phyloP scores from a whole-genome alignment of 1,284 basidiomycete species.

The Paramarasmius palmivorus region DNA sequence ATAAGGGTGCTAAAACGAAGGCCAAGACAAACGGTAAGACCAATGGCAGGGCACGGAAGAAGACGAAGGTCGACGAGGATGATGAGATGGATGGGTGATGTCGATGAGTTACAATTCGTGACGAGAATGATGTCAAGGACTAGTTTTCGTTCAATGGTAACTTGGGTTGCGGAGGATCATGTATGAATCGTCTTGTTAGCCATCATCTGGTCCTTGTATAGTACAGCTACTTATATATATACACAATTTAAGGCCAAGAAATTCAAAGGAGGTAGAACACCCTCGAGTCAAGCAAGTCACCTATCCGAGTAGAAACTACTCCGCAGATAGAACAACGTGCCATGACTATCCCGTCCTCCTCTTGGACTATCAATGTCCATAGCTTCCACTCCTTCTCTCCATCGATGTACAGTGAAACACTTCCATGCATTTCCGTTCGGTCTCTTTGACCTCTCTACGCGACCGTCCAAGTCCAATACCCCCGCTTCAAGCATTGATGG shows the following conservation, averaged over 20 bases:
- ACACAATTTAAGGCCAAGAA: too few relatives aligned
- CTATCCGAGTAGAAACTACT: slow-evolving; percentile 34
- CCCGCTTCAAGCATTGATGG: slow-evolving; percentile 50
- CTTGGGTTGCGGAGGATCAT: too few relatives aligned
- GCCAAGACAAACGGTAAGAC: background rate
- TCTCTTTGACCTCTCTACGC: slow-evolving; percentile 37
- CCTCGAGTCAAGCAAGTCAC: background rate
- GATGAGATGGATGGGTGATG: slow-evolving; percentile 1
- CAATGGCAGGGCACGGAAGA: slow-evolving; percentile 1
- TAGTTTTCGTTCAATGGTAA: too few relatives aligned
- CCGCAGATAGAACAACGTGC: slow-evolving; percentile 55
- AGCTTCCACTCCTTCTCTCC: slow-evolving; percentile 30
- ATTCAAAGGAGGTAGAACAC: too few relatives aligned
- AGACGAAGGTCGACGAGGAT: slow-evolving; percentile 1
- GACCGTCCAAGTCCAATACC: slow-evolving; percentile 50
- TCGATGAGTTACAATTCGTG: too few relatives aligned
- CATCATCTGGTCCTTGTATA: too few relatives aligned
- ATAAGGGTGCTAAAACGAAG: background rate
- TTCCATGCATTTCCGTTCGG: slow-evolving; percentile 57
- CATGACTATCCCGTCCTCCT: slow-evolving; percentile 51
- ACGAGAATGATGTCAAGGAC: too few relatives aligned
- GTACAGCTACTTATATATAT: too few relatives aligned
- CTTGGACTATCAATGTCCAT: slow-evolving; percentile 28
- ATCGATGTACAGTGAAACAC: slow-evolving; percentile 49
- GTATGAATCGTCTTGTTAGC: too few relatives aligned